Evolutionary conservation across 2,329 filamentous ascomycete species (phyloP), one percentile per base, ranked within the genome.

Genomic region (Cladophialophora carrionii): DNA sequence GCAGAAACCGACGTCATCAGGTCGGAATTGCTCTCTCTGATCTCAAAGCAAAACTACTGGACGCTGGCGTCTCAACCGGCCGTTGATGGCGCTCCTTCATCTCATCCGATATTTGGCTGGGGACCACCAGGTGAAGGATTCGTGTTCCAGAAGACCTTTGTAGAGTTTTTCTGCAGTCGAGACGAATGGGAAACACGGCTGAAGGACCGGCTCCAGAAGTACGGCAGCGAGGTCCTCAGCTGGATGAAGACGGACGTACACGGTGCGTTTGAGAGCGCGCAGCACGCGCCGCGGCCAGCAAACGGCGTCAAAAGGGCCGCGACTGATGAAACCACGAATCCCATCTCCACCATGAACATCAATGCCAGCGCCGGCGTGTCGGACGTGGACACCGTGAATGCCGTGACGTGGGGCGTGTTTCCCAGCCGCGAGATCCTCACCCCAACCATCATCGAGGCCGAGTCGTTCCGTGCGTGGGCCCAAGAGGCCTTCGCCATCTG

Each of bases 401-500:
- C 94, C 0, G 95, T 99, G 1, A 99, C 95, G 0, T 98, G 94
- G 94, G 94, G 94, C 58, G 91, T 92, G 0, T 98, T 98, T 78
- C 90, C 91, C 0, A 92, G 92, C 49, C 97, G 97, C 79, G 94
- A 98, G 78, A 98, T 98, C 74, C 86, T 96, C 64, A 96, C 93
- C 24, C 94, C 94, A 2, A 98, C 94, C 1, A 98, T 98, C 74
- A 96, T 98, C 73, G 94, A 98, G 76, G 91, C 93, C 71, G 91
- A 96, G 58, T 95, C 90, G 75, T 98, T 98, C 83, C 85, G 88
- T 68, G 92, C 93, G 7, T 99, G 95, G 95, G 86, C 88, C 63
- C 95, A 98, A 75, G 95, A 99, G 82, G 94, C 95, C 0, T 99
- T 95, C 80, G 90, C 89, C 34, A 96, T 98, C 73, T 98, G 94